Evolutionary conservation across 2,329 filamentous ascomycete genomes (phyloP).

Genomic region (Endoconidiophora polonica): DNA sequence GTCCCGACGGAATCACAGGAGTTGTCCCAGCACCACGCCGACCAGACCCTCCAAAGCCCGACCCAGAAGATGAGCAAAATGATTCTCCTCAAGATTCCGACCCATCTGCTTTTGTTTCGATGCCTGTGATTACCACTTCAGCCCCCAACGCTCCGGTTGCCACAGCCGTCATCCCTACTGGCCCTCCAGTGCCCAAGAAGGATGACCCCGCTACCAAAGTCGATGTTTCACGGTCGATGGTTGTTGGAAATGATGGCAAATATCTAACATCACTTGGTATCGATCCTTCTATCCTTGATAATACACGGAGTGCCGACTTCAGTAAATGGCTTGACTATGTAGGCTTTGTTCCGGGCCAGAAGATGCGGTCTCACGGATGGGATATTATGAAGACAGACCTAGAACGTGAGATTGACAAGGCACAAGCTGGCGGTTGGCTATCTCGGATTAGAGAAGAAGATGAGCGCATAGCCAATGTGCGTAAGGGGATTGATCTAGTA

Average conservation of each 20-base stretch:
- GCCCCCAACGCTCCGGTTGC: slow-evolving; percentile 16
- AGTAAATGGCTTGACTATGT: slow-evolving; percentile 71
- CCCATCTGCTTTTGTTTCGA: slow-evolving; percentile 15
- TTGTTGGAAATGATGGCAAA: slow-evolving; percentile 58
- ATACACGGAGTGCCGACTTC: slow-evolving; percentile 55
- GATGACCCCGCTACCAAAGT: slow-evolving; percentile 23
- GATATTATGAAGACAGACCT: slow-evolving; percentile 71
- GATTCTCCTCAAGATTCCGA: slow-evolving; percentile 15
- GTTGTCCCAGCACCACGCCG: slow-evolving; percentile 66
- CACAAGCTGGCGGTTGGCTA: slow-evolving; percentile 86
- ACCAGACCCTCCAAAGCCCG: slow-evolving; percentile 17
- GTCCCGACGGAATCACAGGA: slow-evolving; percentile 75
- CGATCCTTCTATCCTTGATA: slow-evolving; percentile 59
- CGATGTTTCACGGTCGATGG: slow-evolving; percentile 34
- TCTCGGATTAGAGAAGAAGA: slow-evolving; percentile 73
- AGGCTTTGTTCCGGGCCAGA: slow-evolving; percentile 65
- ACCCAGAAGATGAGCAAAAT: slow-evolving; percentile 20
- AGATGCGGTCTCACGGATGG: slow-evolving; percentile 57
- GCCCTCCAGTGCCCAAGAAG: slow-evolving; percentile 18
- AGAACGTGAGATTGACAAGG: slow-evolving; percentile 72
- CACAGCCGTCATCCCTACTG: slow-evolving; percentile 1
- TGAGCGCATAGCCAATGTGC: slow-evolving; percentile 73
- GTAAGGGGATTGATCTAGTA: slow-evolving; percentile 71
- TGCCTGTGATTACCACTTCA: slow-evolving; percentile 3
- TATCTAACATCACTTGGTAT: slow-evolving; percentile 66